Evolutionary conservation across 2,329 filamentous ascomycete species (phyloP).

Genomic region (Cercospora zeae-maydis): DNA sequence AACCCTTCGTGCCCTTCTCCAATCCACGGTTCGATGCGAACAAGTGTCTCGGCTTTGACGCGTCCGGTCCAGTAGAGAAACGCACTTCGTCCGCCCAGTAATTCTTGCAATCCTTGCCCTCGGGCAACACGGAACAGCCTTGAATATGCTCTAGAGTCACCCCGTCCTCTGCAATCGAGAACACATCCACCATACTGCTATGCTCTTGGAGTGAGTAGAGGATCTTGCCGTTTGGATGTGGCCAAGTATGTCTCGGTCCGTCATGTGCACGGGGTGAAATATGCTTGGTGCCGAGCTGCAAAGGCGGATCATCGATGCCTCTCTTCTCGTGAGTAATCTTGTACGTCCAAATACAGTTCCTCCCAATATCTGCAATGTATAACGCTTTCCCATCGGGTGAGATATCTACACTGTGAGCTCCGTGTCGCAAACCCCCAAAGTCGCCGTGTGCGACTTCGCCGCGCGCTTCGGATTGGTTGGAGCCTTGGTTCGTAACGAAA

Average conservation of each 20-base stretch:
- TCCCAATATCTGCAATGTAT: slow-evolving; percentile 37
- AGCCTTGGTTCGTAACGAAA: slow-evolving; percentile 31
- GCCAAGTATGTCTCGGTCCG: slow-evolving; percentile 37
- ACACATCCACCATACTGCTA: slow-evolving; percentile 37
- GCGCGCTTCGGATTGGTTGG: slow-evolving; percentile 30
- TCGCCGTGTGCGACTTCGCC: slow-evolving; percentile 34
- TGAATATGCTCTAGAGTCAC: slow-evolving; percentile 30
- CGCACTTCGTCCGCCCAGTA: slow-evolving; percentile 40
- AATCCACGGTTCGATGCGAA: slow-evolving; percentile 37
- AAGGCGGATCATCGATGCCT: slow-evolving; percentile 23
- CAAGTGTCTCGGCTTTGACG: slow-evolving; percentile 30
- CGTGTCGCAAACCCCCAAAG: slow-evolving; percentile 37
- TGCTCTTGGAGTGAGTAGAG: slow-evolving; percentile 38
- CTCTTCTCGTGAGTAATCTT: slow-evolving; percentile 23
- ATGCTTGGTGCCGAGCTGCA: slow-evolving; percentile 31
- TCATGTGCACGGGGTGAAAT: slow-evolving; percentile 33
- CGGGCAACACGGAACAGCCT: slow-evolving; percentile 34
- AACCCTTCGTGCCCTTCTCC: slow-evolving; percentile 32
- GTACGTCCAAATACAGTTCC: slow-evolving; percentile 38
- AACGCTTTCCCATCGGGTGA: slow-evolving; percentile 31
- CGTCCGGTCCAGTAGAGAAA: slow-evolving; percentile 30
- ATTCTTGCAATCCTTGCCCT: slow-evolving; percentile 32
- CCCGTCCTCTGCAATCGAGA: slow-evolving; percentile 30
- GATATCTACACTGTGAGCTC: slow-evolving; percentile 35
- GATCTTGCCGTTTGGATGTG: slow-evolving; percentile 35